phyloP scores from a whole-genome alignment of 2,329 filamentous ascomycete genomes.

The Blumeriella jaapii region DNA sequence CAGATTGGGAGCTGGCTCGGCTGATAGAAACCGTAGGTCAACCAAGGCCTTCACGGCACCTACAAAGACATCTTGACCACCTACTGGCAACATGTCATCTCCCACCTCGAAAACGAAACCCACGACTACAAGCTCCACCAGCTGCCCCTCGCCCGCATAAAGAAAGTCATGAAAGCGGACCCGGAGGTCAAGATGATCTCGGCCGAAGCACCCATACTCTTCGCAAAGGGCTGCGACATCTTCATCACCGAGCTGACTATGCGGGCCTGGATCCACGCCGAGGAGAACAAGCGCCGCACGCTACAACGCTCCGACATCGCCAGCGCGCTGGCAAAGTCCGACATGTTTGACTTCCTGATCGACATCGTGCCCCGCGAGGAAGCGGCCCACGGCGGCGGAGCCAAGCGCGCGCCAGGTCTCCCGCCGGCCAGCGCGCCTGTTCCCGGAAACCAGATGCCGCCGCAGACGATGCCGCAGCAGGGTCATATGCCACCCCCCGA shows the following conservation, averaged over 20 bases:
- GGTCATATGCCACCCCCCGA: conserved; percentile 49
- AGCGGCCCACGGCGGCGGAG: conserved; percentile 60
- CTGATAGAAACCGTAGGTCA: conserved; percentile 49
- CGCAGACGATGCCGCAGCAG: conserved; percentile 41
- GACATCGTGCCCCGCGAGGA: conserved; percentile 97
- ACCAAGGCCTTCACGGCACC: conserved; percentile 82
- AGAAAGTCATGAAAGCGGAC: conserved; percentile 99
- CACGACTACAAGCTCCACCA: conserved; percentile 99
- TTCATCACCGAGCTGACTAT: conserved; percentile 99
- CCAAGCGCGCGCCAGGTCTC: conserved; percentile 54
- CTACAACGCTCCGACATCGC: conserved; percentile 94
- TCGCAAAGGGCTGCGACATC: conserved; percentile 97
- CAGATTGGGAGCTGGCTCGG: too few species aligned
- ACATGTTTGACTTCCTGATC: conserved; percentile 99
- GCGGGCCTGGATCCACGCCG: conserved; percentile 98
- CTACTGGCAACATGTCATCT: conserved; percentile 98
- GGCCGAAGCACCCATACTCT: conserved; percentile 92
- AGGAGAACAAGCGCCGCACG: conserved; percentile 96
- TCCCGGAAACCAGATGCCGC: conserved; percentile 38
- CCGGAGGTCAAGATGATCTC: conserved; percentile 99
- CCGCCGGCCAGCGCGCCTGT: conserved; percentile 35
- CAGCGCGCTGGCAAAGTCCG: conserved; percentile 87
- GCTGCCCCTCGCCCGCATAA: conserved; percentile 92
- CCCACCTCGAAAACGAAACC: conserved; percentile 83
- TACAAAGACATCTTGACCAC: conserved; percentile 97